Conservation (phyloP, 164 flowering plant species). For the Aristolochia fimbriata region DNA sequence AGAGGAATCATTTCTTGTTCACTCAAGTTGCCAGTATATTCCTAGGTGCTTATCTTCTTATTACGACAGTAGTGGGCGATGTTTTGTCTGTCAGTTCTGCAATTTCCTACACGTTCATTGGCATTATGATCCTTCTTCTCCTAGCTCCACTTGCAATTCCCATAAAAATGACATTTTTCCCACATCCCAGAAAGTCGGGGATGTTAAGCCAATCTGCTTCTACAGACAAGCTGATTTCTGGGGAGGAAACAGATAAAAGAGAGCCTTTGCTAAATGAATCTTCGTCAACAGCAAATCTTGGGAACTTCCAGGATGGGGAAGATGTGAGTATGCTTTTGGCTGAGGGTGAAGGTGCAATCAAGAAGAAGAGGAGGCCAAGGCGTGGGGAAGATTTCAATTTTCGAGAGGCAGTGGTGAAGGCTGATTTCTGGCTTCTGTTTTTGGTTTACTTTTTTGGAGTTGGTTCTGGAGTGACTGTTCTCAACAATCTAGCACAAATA, state of each 20-base stretch:
- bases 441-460: conserved; percentile 70
- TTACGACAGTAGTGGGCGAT: conserved; percentile 41
- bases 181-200: conserved; percentile 19
- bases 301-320: conserved; percentile 37
- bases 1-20: conserved; percentile 55
- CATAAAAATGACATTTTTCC: conserved; percentile 72
- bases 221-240: conserved; percentile 20
- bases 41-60: conserved; percentile 66
- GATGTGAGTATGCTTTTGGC: conserved; percentile 71
- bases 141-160: conserved; percentile 85
- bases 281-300: conserved; percentile 42
- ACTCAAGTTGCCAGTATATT: conserved; percentile 50
- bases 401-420: conserved; percentile 60
- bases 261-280: conserved; percentile 49
- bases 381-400: conserved; percentile 84
- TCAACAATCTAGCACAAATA: conserved; percentile 87
- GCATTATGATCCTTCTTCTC: conserved; percentile 56
- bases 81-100: conserved; percentile 27
- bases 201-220: conserved; percentile 20
- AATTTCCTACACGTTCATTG: conserved; percentile 35
- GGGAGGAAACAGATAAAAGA: conserved; percentile 21
- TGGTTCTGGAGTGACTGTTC: conserved; percentile 89
- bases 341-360: conserved; percentile 86
- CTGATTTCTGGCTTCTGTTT: conserved; percentile 97
- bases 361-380: conserved; percentile 67